A percentile compares a stretch with the other conserved stretches of the same genome.
Conservation (phyloP, 441 rosid genomes). For the Iberis amara region DNA sequence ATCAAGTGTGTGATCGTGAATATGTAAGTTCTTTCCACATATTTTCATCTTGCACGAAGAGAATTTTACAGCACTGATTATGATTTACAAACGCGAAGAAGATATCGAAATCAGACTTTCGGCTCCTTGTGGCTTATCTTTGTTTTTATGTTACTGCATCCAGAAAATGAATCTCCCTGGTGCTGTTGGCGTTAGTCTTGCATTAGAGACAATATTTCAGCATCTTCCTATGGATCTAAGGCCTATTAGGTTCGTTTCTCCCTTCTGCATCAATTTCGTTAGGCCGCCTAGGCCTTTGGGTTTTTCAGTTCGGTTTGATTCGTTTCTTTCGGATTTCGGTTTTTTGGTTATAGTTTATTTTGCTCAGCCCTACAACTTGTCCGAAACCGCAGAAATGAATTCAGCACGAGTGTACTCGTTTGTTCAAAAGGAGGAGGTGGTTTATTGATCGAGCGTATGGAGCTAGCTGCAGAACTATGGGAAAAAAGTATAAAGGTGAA, state of each 20-base stretch:
- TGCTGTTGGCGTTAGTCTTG: conserved; percentile 87
- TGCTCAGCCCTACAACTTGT: too few species aligned
- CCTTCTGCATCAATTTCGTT: conserved; percentile 3
- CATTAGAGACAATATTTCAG: conserved; percentile 77
- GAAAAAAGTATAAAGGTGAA: conserved; percentile 76
- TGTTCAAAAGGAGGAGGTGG: conserved; percentile 99
- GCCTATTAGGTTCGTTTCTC: conserved; percentile 41
- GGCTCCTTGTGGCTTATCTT: background rate
- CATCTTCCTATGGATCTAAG: conserved; percentile 59
- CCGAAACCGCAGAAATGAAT: conserved; percentile 51
- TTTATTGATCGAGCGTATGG: conserved; percentile 85
- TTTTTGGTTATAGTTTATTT: too few species aligned
- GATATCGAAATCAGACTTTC: background rate
- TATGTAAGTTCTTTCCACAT: conserved; percentile 43
- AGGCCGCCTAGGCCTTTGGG: too few species aligned
- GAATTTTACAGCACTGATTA: background rate
- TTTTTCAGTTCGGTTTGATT: too few species aligned
- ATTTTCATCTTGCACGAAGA: conserved; percentile 14
- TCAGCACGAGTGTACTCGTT: conserved; percentile 59
- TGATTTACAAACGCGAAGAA: conserved; percentile 2
- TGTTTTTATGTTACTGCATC: conserved; percentile 11
- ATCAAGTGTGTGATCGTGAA: conserved; percentile 68
- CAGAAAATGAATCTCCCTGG: conserved; percentile 84
- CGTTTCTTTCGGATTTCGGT: too few species aligned
- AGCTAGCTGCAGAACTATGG: conserved; percentile 84